phyloP scores from a whole-genome alignment of 1,139 yeast genomes.

The Protomyces inundatus region DNA sequence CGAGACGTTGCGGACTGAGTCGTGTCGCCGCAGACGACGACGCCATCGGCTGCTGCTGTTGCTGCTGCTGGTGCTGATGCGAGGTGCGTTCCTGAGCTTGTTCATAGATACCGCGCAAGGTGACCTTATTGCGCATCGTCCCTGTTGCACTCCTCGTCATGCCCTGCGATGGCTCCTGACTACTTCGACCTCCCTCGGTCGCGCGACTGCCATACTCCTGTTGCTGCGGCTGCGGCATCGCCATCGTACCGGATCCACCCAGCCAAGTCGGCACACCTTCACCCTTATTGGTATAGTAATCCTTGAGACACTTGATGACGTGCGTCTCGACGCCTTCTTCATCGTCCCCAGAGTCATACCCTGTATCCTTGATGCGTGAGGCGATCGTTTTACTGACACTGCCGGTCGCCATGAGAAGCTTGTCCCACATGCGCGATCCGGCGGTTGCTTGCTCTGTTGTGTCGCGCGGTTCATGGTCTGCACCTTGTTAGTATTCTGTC shows the following conservation, averaged over 20 bases:
- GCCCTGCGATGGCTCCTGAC: too few relatives aligned
- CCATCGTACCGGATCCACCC: constrained; percentile 4
- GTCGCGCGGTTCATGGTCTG: constrained; percentile 5
- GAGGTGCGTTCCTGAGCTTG: constrained; percentile 25
- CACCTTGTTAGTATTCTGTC: background rate
- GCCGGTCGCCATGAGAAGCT: constrained; percentile 13
- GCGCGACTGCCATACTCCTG: background rate
- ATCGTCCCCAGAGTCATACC: constrained; percentile 16
- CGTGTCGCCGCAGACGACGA: background rate
- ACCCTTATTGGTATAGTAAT: constrained; percentile 18
- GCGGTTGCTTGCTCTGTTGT: constrained; percentile 18
- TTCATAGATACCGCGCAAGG: constrained; percentile 17
- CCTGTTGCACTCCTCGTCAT: background rate
- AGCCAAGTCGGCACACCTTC: constrained; percentile 20
- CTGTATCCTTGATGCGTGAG: constrained; percentile 15
- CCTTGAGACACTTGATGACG: constrained; percentile 20
- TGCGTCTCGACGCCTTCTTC: constrained; percentile 24
- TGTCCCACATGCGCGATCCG: constrained; percentile 22
- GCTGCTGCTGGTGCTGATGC: background rate
- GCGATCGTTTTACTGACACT: constrained; percentile 14
- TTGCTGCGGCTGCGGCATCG: background rate
- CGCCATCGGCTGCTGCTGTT: background rate
- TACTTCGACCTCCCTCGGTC: background rate
- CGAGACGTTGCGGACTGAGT: too few relatives aligned
- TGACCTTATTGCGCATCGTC: constrained; percentile 2